Evolutionary conservation across 73 alveolate species (phyloP), one percentile per base, ranked within the genome.

Genomic region (Paramecium octaurelia): DNA sequence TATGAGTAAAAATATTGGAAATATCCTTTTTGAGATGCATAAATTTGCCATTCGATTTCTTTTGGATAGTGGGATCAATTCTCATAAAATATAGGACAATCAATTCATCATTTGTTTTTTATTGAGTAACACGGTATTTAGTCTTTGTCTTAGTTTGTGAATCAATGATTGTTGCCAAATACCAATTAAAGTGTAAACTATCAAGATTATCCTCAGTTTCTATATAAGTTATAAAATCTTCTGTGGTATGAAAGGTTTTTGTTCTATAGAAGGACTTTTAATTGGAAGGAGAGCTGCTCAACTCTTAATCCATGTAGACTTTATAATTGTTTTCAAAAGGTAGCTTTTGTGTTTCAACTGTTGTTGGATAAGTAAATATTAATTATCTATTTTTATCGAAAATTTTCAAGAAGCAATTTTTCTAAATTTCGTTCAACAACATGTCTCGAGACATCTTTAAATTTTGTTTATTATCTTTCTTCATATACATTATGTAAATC

Each of bases 1-100:
- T 75, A 75, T 75, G 88, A n/a, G 68, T 75, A 44, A 75, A 75
- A 34, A 68, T 68, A 68, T 68, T 68, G 11, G 84, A 68, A 6
- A 68, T 27, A 12, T 68, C 46, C n/a, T 68, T 31, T 23, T 68
- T 68, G 8, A 54, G 7, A 4, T 54, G 31, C 8, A 54, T 4
- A 18, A 54, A 54, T 54, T 54, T 54, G 6, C 0, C 69, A 16
- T 2, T 16, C 0, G 34, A 54, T 54, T 54, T 54, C 31, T 18
- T 54, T n/a, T n/a, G 18, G 11, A 54, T 54, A 54, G 69, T 54
- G 21, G 69, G 69, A 54, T 54, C 69, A 7, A 54, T 54, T 54
- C 69, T 54, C 14, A 54, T 54, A 54, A 54, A 54, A 54, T 16
- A 54, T 54, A 54, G 4, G 1, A 54, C 69, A n/a, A 54, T 23